Percentiles rank a stretch among this genome's conserved stretches.
Evolutionary conservation across 192 early-diverging fungal genomes (phyloP).

Genomic region (Phlyctochytrium arcticum): DNA sequence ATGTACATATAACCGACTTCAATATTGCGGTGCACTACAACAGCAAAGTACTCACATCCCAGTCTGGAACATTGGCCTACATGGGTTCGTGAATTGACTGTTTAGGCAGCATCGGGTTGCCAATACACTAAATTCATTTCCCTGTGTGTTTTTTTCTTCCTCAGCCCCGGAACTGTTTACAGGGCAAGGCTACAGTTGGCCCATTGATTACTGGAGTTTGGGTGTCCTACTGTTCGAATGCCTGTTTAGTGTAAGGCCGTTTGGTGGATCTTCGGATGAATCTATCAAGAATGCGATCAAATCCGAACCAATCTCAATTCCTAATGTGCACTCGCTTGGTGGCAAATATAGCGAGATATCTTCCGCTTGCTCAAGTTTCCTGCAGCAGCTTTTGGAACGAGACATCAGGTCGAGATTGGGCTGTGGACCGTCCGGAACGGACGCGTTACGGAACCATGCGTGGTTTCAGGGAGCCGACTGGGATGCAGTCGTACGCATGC

Average conservation of each 20-base stretch:
- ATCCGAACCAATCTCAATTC: slow-evolving; percentile 55
- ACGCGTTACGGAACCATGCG: slow-evolving; percentile 48
- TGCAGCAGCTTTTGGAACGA: slow-evolving; percentile 57
- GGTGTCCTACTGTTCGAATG: slow-evolving; percentile 89
- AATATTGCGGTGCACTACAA: slow-evolving; percentile 49
- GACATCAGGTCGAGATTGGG: slow-evolving; percentile 73
- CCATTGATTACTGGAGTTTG: slow-evolving; percentile 94
- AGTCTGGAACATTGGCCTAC: slow-evolving; percentile 87
- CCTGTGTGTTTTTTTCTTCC: background rate
- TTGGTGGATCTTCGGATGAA: slow-evolving; percentile 59
- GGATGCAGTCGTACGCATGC: slow-evolving; percentile 36
- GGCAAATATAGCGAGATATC: slow-evolving; percentile 12
- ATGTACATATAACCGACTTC: slow-evolving; percentile 53
- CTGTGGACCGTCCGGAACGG: slow-evolving; percentile 63
- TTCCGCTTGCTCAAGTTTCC: slow-evolving; percentile 16
- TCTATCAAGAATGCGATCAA: slow-evolving; percentile 55
- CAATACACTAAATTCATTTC: background rate
- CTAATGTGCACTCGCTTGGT: slow-evolving; percentile 37
- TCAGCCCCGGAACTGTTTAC: slow-evolving; percentile 41
- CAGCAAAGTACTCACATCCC: slow-evolving; percentile 57
- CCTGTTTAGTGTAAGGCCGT: slow-evolving; percentile 62
- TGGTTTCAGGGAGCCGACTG: slow-evolving; percentile 51
- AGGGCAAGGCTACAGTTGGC: slow-evolving; percentile 67
- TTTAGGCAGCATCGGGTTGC: background rate
- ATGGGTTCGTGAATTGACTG: slow-evolving; percentile 54